phyloP scores from a whole-genome alignment of 2,329 filamentous ascomycete species.

The Aspergillus viridinutans region DNA sequence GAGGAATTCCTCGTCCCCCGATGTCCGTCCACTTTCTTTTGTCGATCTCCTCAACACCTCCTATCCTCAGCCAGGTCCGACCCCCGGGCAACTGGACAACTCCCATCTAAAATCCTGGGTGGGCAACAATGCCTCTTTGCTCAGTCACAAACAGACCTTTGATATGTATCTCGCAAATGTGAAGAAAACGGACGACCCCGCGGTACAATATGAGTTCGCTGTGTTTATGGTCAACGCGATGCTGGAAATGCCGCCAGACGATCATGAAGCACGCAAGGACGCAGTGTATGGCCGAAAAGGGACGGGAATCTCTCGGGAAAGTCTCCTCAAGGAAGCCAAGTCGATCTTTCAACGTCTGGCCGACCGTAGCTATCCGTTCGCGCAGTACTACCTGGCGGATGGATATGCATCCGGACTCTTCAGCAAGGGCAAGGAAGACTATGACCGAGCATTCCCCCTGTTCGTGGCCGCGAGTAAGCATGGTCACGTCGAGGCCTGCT shows the following conservation, averaged over 20 bases:
- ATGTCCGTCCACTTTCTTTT: constrained; percentile 56
- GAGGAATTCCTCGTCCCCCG: constrained; percentile 51
- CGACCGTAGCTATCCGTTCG: constrained; percentile 88
- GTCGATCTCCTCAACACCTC: constrained; percentile 62
- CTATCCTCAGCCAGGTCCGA: constrained; percentile 75
- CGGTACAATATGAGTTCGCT: constrained; percentile 93
- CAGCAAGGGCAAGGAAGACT: constrained; percentile 88
- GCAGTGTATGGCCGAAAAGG: constrained; percentile 18
- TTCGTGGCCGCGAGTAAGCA: constrained; percentile 94
- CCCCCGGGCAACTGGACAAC: constrained; percentile 67
- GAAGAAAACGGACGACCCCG: constrained; percentile 89
- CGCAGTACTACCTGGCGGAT: constrained; percentile 95
- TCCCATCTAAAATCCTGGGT: constrained; percentile 72
- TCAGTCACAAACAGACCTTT: constrained; percentile 88
- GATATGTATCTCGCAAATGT: constrained; percentile 97
- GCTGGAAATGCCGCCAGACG: constrained; percentile 65
- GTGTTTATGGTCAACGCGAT: constrained; percentile 89
- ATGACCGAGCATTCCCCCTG: constrained; percentile 84
- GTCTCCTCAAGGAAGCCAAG: constrained; percentile 80
- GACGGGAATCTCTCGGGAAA: constrained; percentile 51
- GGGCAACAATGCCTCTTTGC: constrained; percentile 82
- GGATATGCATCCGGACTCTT: constrained; percentile 93
- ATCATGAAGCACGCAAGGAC: constrained; percentile 26
- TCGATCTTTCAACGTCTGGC: constrained; percentile 81
- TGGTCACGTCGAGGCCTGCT: constrained; percentile 92